Evolutionary conservation across 495 filamentous ascomycete species (phyloP).

Genomic region (Penicillium steckii): DNA sequence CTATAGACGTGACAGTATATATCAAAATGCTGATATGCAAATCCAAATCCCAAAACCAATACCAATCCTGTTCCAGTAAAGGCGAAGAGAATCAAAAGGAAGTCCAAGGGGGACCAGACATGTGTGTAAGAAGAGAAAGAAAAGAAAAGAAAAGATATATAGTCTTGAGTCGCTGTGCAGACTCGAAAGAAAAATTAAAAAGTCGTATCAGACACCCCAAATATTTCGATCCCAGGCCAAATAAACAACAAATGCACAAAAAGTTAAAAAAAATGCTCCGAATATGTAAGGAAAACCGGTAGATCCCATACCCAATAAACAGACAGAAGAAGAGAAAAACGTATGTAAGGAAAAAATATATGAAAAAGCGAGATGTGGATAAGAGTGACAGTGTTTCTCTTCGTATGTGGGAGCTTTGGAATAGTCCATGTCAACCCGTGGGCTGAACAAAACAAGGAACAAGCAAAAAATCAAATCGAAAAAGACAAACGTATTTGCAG

Average conservation of each 20-base stretch:
- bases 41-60: slow-evolving; percentile 20
- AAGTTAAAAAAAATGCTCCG: slow-evolving; percentile 27
- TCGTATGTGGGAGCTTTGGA: slow-evolving; percentile 7
- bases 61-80: slow-evolving; percentile 8
- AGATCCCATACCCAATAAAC: slow-evolving; percentile 24
- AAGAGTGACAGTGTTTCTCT: slow-evolving; percentile 19
- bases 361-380: not conserved
- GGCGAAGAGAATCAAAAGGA: not conserved
- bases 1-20: slow-evolving; percentile 24
- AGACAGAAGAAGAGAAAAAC: slow-evolving; percentile 18
- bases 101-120: not conserved
- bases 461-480: slow-evolving; percentile 4
- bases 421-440: slow-evolving; percentile 8
- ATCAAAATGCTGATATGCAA: slow-evolving; percentile 28
- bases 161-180: slow-evolving; percentile 11
- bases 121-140: not conserved
- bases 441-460: slow-evolving; percentile 5
- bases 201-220: slow-evolving; percentile 25
- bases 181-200: slow-evolving; percentile 26
- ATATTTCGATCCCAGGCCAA: slow-evolving; percentile 26
- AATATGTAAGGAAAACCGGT: slow-evolving; percentile 28
- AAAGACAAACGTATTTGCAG: slow-evolving; percentile 10
- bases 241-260: slow-evolving; percentile 31
- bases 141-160: slow-evolving; percentile 11
- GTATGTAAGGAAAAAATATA: slow-evolving; percentile 14